Base-by-base conservation (phyloP, 2,329 filamentous ascomycete genomes). In the Talaromyces sp. region DNA sequence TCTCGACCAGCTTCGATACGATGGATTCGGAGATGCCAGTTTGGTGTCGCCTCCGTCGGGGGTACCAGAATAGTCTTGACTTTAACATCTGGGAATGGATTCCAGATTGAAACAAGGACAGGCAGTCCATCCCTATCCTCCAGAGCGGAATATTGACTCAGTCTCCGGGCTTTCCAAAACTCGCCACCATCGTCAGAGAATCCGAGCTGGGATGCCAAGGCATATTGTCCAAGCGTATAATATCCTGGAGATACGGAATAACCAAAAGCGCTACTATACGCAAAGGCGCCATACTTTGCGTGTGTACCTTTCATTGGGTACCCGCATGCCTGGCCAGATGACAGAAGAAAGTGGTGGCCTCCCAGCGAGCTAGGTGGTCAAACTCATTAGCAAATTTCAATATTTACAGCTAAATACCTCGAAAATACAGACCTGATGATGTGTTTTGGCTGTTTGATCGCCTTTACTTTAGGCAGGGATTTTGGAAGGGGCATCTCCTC, bases 231-330 rank as follows among this genome's bases (percentile, higher is more conserved):
- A 8, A 69, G 49, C 25, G 49, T 33, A n/a, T 69, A 41, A 10
- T 45, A 25, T 0, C 77, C 77, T 0, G 74, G 78, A 1, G 77
- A 76, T 2, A 80, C 77, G 62, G 76, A 78, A 67, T 83, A 83
- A 0, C 75, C 77, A 45, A 83, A 83, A 0, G 78, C 70, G 0
- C 81, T 83, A 0, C 81, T 83, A 68, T 84, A 83, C 3, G 80
- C 80, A 56, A 82, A 81, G 64, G 82, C 82, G 67, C 74, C 73
- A 67, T 83, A 83, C 58, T 83, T 83, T 6, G 80, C 80, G 65
- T 80, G 63, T 4, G 43, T 64, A 1, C 63, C 66, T 45, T 67
- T 66, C 65, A 68, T 66, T 5, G 50, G 63, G 65, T 65, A 66
- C 4, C 63, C 63, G 9, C 69, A 69, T 31, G 66, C 69, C 60